Conservation (phyloP, 2,329 filamentous ascomycete species). For the Zasmidium angulare region DNA sequence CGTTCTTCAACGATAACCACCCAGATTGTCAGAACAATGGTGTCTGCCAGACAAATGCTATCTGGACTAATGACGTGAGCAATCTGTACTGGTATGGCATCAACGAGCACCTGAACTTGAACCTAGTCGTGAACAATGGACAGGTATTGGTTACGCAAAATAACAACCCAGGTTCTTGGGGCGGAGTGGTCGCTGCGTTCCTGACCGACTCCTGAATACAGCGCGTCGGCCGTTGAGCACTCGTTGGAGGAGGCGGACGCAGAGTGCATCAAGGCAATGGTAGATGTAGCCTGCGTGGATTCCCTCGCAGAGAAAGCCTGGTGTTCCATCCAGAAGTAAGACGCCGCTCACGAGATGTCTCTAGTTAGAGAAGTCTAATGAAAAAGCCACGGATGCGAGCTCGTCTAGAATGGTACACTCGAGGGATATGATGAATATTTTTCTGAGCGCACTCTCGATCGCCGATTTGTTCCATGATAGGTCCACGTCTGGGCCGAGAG, state of each 20-base stretch:
- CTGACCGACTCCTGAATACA: neutral
- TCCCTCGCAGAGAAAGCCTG: no score
- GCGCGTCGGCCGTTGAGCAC: neutral
- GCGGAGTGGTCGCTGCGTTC: neutral
- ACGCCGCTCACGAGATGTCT: no score
- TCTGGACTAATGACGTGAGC: neutral
- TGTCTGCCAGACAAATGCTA: neutral
- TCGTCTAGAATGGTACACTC: no score
- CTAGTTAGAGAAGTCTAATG: no score
- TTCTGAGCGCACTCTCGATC: no score
- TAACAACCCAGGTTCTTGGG: conserved; percentile 1
- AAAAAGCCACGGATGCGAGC: no score
- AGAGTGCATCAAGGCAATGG: no score
- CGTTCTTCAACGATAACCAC: conserved; percentile 39
- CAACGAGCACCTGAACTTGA: conserved; percentile 1
- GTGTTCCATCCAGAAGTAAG: no score
- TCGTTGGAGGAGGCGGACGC: neutral
- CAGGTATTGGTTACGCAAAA: neutral
- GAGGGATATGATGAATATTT: no score
- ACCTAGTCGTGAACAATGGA: neutral
- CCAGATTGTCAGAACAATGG: neutral
- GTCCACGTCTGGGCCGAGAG: no score
- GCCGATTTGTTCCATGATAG: no score
- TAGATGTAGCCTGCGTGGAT: no score
- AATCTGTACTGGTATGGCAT: neutral